Percentiles rank a stretch among this genome's conserved stretches.
Evolutionary conservation across 305 asterid species (phyloP).

Genomic region (Rubia balearica): DNA sequence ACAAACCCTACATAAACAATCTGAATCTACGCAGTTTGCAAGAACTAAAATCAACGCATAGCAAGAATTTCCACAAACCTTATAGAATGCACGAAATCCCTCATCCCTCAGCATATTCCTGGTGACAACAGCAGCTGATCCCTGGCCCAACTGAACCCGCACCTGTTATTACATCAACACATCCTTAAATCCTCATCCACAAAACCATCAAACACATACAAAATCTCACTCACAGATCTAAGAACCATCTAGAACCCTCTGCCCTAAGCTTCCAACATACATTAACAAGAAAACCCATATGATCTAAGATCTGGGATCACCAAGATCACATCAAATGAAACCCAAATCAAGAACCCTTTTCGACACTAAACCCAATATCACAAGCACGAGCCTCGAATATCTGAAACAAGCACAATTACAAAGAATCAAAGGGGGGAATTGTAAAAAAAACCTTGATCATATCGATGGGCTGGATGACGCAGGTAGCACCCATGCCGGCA

Average conservation of each 20-base stretch:
- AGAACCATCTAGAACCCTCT: slow-evolving; percentile 2
- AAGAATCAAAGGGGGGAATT: neutral
- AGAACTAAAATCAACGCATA: neutral
- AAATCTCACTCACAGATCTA: slow-evolving; percentile 22
- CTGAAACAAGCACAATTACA: neutral
- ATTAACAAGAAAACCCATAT: slow-evolving; percentile 1
- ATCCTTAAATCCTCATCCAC: neutral
- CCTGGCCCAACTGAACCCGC: slow-evolving; percentile 92
- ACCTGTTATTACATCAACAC: slow-evolving; percentile 38
- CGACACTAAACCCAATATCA: slow-evolving; percentile 18
- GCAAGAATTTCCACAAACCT: slow-evolving; percentile 37
- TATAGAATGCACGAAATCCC: slow-evolving; percentile 77
- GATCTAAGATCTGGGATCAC: slow-evolving; percentile 13
- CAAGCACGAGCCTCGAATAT: slow-evolving; percentile 3
- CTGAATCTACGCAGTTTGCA: neutral
- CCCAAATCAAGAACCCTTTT: neutral
- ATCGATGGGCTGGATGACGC: slow-evolving; percentile 89
- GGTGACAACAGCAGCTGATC: slow-evolving; percentile 71
- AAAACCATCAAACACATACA: neutral
- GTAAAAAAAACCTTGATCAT: slow-evolving; percentile 64
- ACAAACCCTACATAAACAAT: neutral
- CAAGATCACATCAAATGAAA: neutral
- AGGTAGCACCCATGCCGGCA: slow-evolving; percentile 95
- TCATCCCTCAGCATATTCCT: slow-evolving; percentile 75
- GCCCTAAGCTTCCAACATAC: too few species aligned